These are phyloP conservation scores for Hanseniaspora nectarophila DNA, from an alignment of 805 yeast genomes.

Conservation along the genomic window DNA sequence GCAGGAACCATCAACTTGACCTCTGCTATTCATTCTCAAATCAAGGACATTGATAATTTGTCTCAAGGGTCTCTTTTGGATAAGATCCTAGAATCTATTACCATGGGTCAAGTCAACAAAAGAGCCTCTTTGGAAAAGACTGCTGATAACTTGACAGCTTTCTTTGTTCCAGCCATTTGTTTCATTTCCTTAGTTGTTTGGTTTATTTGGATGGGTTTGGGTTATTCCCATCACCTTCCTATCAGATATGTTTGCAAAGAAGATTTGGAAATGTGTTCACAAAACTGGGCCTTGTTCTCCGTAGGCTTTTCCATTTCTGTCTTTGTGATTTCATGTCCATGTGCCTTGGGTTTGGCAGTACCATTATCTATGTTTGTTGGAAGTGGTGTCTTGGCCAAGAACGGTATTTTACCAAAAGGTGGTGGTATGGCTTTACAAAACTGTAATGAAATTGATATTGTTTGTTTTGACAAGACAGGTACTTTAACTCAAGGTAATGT, in stretches of 20 bases:
- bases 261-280: conserved; percentile 33
- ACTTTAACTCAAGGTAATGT: conserved; percentile 54
- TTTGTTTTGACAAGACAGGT: conserved; percentile 72
- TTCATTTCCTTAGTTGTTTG: conserved; percentile 51
- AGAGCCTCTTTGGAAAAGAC: conserved; percentile 57
- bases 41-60: conserved; percentile 2
- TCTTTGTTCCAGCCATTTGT: conserved; percentile 61
- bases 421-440: conserved; percentile 78
- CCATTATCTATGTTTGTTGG: conserved; percentile 77
- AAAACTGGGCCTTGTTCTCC: conserved; percentile 63
- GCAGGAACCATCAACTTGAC: conserved; percentile 58
- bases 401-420: conserved; percentile 65
- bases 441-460: conserved; percentile 48
- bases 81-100: conserved; percentile 55
- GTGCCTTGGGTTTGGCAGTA: conserved; percentile 76
- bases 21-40: conserved; percentile 6
- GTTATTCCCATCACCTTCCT: conserved; percentile 45
- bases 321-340: conserved; percentile 75
- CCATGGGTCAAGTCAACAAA: conserved; percentile 59
- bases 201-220: conserved; percentile 56
- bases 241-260: conserved; percentile 40
- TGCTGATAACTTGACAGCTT: conserved; percentile 57
- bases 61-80: conserved; percentile 49
- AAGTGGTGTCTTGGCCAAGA: conserved; percentile 63
- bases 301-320: conserved; percentile 67